Evolutionary conservation across 495 filamentous ascomycete genomes (phyloP).

Genomic region (Apodospora peruviana): DNA sequence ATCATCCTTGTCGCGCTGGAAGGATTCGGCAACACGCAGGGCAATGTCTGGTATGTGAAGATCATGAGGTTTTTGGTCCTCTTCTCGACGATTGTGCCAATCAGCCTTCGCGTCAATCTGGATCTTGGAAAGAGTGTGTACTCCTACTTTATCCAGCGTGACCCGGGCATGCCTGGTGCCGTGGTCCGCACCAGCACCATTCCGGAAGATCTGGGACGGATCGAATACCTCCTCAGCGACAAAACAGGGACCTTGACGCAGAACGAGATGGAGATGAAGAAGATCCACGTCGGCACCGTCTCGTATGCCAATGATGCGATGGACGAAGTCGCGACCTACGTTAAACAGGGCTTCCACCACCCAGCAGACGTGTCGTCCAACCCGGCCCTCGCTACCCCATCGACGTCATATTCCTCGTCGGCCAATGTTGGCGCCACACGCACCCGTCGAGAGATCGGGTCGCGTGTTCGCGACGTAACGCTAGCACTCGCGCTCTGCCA

Average conservation of each 20-base stretch:
- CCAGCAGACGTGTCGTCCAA: slow-evolving; percentile 29
- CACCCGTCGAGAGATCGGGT: slow-evolving; percentile 86
- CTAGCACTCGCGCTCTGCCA: slow-evolving; percentile 91
- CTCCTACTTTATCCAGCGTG: slow-evolving; percentile 89
- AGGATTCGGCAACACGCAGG: slow-evolving; percentile 62
- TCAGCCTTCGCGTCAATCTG: slow-evolving; percentile 91
- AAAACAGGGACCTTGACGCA: slow-evolving; percentile 97
- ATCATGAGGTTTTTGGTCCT: slow-evolving; percentile 94
- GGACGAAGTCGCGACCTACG: slow-evolving; percentile 88
- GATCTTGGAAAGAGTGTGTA: slow-evolving; percentile 97
- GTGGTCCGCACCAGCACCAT: slow-evolving; percentile 97
- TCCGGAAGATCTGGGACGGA: slow-evolving; percentile 89
- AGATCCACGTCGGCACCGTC: slow-evolving; percentile 96
- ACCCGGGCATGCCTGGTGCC: slow-evolving; percentile 81
- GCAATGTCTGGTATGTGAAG: slow-evolving; percentile 79
- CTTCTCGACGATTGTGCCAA: slow-evolving; percentile 98
- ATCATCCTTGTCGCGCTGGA: slow-evolving; percentile 85
- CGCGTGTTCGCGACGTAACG: slow-evolving; percentile 84
- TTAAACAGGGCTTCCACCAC: slow-evolving; percentile 71
- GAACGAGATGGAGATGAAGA: slow-evolving; percentile 98
- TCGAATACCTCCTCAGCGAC: slow-evolving; percentile 94
- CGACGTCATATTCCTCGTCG: slow-evolving; percentile 56
- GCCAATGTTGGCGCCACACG: slow-evolving; percentile 61
- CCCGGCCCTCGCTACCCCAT: slow-evolving; percentile 61
- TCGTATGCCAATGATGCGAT: slow-evolving; percentile 97